Conservation (phyloP, 2,329 filamentous ascomycete species). For the Diaporthe amygdali region DNA sequence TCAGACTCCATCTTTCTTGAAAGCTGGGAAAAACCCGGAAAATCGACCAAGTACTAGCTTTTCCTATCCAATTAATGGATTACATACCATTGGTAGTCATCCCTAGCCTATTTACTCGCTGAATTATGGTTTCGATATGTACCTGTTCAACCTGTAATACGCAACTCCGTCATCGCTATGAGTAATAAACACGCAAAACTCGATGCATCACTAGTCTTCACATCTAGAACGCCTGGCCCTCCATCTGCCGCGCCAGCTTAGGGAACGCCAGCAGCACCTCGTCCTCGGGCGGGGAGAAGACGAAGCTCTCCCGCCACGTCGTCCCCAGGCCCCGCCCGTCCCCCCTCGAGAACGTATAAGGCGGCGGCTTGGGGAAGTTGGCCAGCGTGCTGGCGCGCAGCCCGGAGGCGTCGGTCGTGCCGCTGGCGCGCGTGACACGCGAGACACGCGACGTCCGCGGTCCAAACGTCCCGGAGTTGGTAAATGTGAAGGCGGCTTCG, state of each 20-base stretch:
- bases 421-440: constrained; percentile 29
- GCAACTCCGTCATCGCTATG: neutral
- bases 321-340: neutral
- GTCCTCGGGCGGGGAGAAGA: neutral
- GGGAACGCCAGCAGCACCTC: constrained; percentile 3
- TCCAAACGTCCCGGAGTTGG: neutral
- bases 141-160: neutral
- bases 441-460: neutral
- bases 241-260: neutral
- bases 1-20: no score
- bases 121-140: neutral
- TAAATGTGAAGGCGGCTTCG: neutral
- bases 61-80: no score
- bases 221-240: neutral
- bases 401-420: constrained; percentile 20
- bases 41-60: no score
- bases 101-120: no score
- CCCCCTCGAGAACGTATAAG: neutral
- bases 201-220: neutral
- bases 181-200: neutral
- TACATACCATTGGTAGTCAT: no score
- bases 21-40: no score
- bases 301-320: neutral
- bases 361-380: neutral
- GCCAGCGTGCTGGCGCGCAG: neutral